Base-by-base conservation (phyloP, 371 early-diverging fungal species). In the Apophysomyces sp. region DNA sequence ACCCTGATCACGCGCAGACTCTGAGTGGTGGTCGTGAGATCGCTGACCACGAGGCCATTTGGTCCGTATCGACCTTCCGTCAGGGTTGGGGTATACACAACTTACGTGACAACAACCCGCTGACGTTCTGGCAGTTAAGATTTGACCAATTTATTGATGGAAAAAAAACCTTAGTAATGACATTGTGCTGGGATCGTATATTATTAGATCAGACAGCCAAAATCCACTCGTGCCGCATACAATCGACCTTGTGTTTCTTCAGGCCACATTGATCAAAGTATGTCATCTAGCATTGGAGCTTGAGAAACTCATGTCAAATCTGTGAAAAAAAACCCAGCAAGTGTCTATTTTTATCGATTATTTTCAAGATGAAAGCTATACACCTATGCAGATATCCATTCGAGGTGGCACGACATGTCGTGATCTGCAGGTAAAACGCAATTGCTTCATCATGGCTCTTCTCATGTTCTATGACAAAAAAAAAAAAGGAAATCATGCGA, bases 321-420 rank as follows among this genome's bases (percentile, higher is more conserved):
- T 18, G 9, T 30, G 34, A 37, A n/a, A 16, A 56, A n/a, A 60
- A 3, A 30, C 28, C 6, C 31, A 86, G 72, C 80, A 88, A 69
- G 71, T 95, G 9, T 86, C 91, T 0, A 62, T 98, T 3, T 94
- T 88, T 66, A 73, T 93, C 37, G 93, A 94, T 64, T 86, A 70
- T 58, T 83, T 83, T 53, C 87, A 89, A 66, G 98, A 98, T 67
- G 97, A 97, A 62, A 92, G 91, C 61, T 98, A 98, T 74, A 94
- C 96, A 2, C 97, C 98, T 2, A 82, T 85, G 63, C 76, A 78
- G 31, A 75, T 96, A 4, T 74, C 80, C 18, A 73, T 97, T 16
- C 72, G 88, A 27, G 90, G 88, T 4, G 97, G 98, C 1, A 88
- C 86, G 27, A 85, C 81, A n/a, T 67, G 74, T 15, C 82, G 90